Evolutionary conservation across 176 grass and related monocot species (phyloP).

Genomic region (Olyra latifolia): DNA sequence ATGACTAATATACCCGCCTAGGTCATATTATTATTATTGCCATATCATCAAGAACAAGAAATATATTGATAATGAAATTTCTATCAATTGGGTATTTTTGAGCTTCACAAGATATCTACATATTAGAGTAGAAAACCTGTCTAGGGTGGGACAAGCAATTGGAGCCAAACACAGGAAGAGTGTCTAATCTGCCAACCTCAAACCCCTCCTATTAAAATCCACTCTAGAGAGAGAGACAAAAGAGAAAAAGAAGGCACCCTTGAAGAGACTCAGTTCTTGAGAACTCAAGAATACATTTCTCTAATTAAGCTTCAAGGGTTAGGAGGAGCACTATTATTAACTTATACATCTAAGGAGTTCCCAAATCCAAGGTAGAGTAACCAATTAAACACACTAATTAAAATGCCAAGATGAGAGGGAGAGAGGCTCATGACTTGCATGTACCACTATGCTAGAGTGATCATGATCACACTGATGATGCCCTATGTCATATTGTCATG

Average conservation of each 20-base stretch:
- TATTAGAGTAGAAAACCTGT: too few species aligned
- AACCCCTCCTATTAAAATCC: too few species aligned
- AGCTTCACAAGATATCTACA: too few species aligned
- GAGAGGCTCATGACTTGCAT: conserved; percentile 42
- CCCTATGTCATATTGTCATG: neutral
- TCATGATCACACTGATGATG: neutral
- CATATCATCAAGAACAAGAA: too few species aligned
- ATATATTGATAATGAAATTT: too few species aligned
- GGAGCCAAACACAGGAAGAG: too few species aligned
- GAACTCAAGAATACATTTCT: conserved; percentile 70
- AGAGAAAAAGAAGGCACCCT: conserved; percentile 23
- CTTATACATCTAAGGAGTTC: conserved; percentile 49
- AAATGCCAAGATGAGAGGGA: conserved; percentile 49
- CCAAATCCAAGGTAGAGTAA: conserved; percentile 37
- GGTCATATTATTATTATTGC: too few species aligned
- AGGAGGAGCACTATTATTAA: conserved; percentile 48
- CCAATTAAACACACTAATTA: conserved; percentile 58
- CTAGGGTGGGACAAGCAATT: too few species aligned
- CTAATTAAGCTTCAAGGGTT: conserved; percentile 45
- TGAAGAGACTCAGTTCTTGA: conserved; percentile 41
- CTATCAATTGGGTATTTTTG: too few species aligned
- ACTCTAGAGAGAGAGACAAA: conserved; percentile 41
- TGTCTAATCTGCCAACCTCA: too few species aligned
- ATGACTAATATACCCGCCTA: too few species aligned
- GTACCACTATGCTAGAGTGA: conserved; percentile 33